Evolutionary conservation across 257 asterid genomes (phyloP), one percentile per base, ranked within the genome.

Genomic region (Nyctanthes arbortristis): DNA sequence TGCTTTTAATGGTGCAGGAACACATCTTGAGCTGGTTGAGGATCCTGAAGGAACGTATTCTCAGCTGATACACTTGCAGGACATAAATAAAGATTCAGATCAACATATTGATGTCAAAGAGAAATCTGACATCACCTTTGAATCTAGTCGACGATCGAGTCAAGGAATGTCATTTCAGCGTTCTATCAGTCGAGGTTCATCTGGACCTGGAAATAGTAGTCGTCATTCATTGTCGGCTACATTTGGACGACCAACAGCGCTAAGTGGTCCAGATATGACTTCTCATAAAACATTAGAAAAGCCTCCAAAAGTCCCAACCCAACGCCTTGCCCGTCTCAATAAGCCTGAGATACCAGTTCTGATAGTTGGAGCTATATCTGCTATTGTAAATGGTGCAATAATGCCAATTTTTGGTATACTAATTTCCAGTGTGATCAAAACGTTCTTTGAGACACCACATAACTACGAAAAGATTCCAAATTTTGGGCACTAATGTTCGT

Each of bases 121-220:
- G 18, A 80, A 75, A 65, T 72, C 80, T 18, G 71, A 72, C 25
- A 64, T 56, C 24, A 69, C 74, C 74, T 56, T 59, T 75, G 92
- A 79, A 35, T 85, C 80, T 67, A 85, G 84, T 66, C 75, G 90
- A 66, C 86, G 67, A 5, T 89, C 91, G 0, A 84, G 96, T 75
- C 83, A 76, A 70, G 79, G 69, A 76, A 63, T 79, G 77, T 85
- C 97, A 16, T 45, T 69, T 61, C 62, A 29, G 64, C 94, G 86
- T 22, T 92, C 97, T 59, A 70, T 82, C 47, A 86, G 96, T 76
- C 86, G 77, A 58, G 88, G 86, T 29, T 92, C 98, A 67, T 88
- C 93, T 6, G 86, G 83, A 20, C 40, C 37, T 4, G 93, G 97
- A 73, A 81, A 79, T 61, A 86, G 90, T 78, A 78, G 90, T 64